Percentiles rank a stretch among this genome's conserved stretches.
Conservation (phyloP, 441 rosid genomes). For the Erodium trifolium region DNA sequence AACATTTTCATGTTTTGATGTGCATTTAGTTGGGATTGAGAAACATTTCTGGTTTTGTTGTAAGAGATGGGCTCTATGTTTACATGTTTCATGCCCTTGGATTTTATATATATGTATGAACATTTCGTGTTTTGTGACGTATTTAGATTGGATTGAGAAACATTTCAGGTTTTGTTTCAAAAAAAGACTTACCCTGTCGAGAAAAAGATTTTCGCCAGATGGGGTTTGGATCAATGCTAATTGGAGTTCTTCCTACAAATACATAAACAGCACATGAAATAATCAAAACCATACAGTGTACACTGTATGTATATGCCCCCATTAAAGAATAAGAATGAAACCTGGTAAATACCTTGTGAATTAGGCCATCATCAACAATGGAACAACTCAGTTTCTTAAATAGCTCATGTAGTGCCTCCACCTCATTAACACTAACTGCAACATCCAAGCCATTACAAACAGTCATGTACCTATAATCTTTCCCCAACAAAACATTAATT, state of each 20-base stretch:
- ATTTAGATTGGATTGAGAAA: too few relatives aligned
- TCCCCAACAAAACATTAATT: background rate
- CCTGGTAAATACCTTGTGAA: too few relatives aligned
- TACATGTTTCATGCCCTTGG: too few relatives aligned
- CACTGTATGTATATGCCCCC: background rate
- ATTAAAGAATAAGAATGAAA: background rate
- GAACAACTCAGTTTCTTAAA: background rate
- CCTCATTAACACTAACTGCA: background rate
- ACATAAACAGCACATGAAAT: background rate
- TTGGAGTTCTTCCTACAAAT: conserved; percentile 31
- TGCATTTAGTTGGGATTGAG: too few relatives aligned
- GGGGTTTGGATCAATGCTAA: conserved; percentile 52
- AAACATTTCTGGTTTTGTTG: too few relatives aligned
- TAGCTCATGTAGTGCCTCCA: background rate
- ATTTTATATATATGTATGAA: too few relatives aligned
- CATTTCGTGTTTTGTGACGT: too few relatives aligned
- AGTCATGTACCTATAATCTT: background rate
- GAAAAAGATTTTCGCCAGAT: conserved; percentile 57
- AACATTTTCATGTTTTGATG: too few relatives aligned
- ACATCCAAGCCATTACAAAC: background rate
- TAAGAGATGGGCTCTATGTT: too few relatives aligned
- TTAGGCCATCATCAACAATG: background rate
- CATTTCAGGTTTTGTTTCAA: background rate
- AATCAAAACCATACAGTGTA: background rate
- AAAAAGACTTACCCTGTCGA: conserved; percentile 24